phyloP scores from a whole-genome alignment of 1,139 yeast genomes.

The Schwanniomyces etchellsii region DNA sequence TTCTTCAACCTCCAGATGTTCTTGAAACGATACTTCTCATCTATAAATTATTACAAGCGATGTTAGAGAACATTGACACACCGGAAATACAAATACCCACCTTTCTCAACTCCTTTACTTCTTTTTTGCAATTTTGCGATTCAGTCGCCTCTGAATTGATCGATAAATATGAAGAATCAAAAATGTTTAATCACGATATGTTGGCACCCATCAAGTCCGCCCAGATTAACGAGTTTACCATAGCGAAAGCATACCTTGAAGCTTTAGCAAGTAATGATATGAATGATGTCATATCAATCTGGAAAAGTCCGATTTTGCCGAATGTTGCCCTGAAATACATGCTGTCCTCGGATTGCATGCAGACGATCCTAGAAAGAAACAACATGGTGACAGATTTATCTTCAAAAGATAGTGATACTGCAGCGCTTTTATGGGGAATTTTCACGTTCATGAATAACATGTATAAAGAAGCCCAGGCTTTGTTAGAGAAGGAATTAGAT shows the following conservation, averaged over 20 bases:
- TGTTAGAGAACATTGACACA: slow-evolving; percentile 18
- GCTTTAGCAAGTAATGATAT: slow-evolving; percentile 15
- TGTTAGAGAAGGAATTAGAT: slow-evolving; percentile 15
- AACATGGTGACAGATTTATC: slow-evolving; percentile 16
- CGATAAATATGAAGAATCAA: slow-evolving; percentile 16
- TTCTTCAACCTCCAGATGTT: slow-evolving; percentile 34
- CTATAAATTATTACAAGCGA: slow-evolving; percentile 25
- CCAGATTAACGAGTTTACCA: slow-evolving; percentile 20
- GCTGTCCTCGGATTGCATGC: slow-evolving; percentile 39
- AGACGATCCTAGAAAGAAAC: slow-evolving; percentile 35
- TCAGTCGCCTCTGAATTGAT: slow-evolving; percentile 17
- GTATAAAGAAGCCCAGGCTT: slow-evolving; percentile 35
- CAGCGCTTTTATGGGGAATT: slow-evolving; percentile 30
- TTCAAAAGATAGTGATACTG: slow-evolving; percentile 7
- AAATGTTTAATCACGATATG: slow-evolving; percentile 17
- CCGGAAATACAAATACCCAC: slow-evolving; percentile 6
- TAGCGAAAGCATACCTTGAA: slow-evolving; percentile 19
- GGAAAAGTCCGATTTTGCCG: slow-evolving; percentile 22
- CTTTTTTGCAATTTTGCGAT: slow-evolving; percentile 17
- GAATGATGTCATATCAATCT: slow-evolving; percentile 13
- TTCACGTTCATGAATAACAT: slow-evolving; percentile 31
- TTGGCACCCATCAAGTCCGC: slow-evolving; percentile 18
- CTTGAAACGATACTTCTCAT: slow-evolving; percentile 30
- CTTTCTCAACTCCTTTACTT: slow-evolving; percentile 8
- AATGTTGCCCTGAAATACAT: slow-evolving; percentile 30